phyloP scores from a whole-genome alignment of 225 moss, liverwort and hornwort genomes.

The Antitrichia curtipendula region DNA sequence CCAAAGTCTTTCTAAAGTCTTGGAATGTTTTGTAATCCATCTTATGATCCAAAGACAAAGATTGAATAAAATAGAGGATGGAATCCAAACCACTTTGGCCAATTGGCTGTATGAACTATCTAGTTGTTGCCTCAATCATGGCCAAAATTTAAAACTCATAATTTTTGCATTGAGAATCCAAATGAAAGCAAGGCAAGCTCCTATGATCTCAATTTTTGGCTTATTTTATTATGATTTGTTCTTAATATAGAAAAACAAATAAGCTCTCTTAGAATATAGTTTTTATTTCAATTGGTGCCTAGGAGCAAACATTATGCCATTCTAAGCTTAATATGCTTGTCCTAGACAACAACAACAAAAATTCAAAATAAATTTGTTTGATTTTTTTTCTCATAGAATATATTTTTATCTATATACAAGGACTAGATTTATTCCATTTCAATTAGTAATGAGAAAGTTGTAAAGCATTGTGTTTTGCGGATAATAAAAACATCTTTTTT shows the following conservation, averaged over 20 bases:
- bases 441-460: neutral
- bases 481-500: neutral
- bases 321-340: neutral
- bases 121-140: neutral
- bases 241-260: neutral
- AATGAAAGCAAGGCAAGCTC: neutral
- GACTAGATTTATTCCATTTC: neutral
- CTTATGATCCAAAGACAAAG: neutral
- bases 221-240: neutral
- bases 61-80: neutral
- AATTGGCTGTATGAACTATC: neutral
- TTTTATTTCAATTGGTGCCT: neutral
- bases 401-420: neutral
- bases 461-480: neutral
- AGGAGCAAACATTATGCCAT: neutral
- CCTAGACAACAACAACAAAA: fast-evolving
- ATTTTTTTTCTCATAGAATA: neutral
- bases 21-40: neutral
- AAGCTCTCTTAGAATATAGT: fast-evolving
- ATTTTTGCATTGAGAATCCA: neutral
- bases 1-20: neutral
- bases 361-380: neutral
- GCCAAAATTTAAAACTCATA: neutral
- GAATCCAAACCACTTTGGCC: fast-evolving
- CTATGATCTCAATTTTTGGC: neutral